Percentiles rank a stretch among this genome's conserved stretches.
These are phyloP conservation scores for Coffea canephora DNA, from an alignment of 257 asterid species.

Conservation along the genomic window DNA sequence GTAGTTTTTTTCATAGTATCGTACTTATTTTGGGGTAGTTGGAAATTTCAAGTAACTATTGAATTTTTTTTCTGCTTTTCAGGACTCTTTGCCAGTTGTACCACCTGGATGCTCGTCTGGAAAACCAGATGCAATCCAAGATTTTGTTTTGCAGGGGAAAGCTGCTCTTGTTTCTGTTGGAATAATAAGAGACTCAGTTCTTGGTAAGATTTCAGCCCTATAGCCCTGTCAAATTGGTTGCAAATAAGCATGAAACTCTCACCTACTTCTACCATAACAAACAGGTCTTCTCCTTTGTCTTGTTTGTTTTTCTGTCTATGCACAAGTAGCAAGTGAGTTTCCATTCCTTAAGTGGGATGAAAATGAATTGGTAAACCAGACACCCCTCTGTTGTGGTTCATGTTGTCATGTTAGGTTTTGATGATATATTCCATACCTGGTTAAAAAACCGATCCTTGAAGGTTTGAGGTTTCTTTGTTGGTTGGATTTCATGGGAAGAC, in stretches of 20 bases:
- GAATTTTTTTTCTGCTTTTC: conserved; percentile 6
- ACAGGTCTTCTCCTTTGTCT: background rate
- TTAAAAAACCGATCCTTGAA: no score
- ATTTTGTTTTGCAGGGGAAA: conserved; percentile 70
- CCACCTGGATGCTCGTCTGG: conserved; percentile 90
- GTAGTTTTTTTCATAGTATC: conserved; percentile 13
- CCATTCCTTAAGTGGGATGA: no score
- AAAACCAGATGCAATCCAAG: conserved; percentile 60
- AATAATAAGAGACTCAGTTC: conserved; percentile 71
- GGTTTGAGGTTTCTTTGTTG: no score
- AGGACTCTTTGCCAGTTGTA: conserved; percentile 72
- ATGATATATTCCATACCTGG: background rate
- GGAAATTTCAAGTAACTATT: conserved; percentile 1
- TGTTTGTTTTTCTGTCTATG: background rate
- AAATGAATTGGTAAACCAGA: background rate
- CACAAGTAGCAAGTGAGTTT: background rate
- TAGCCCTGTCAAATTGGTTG: background rate
- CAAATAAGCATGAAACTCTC: background rate
- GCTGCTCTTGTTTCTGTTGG: conserved; percentile 96
- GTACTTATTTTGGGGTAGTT: conserved; percentile 10
- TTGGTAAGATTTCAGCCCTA: conserved; percentile 46
- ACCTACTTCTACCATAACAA: background rate
- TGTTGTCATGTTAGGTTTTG: background rate
- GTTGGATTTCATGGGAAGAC: background rate
- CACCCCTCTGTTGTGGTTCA: background rate